Evolutionary conservation across 495 filamentous ascomycete genomes (phyloP).

Genomic region (Xylaria telfairii): DNA sequence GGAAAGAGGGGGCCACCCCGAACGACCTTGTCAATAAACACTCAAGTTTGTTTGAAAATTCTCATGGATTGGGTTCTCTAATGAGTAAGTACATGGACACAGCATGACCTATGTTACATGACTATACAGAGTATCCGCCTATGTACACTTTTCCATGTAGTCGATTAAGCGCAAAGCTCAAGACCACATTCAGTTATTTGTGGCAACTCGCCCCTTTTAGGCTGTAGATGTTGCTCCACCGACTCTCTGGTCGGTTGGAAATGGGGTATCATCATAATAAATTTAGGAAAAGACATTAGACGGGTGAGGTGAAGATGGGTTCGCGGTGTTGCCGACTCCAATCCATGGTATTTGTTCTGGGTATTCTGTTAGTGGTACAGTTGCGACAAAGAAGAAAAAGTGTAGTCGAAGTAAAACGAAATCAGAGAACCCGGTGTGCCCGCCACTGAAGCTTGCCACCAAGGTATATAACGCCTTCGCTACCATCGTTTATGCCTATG

Average conservation of each 20-base stretch:
- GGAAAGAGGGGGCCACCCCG: neutral
- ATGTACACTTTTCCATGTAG: constrained; percentile 31
- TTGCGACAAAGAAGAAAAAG: constrained; percentile 28
- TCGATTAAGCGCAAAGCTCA: constrained; percentile 31
- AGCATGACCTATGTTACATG: constrained; percentile 8
- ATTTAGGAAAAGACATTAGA: constrained; percentile 30
- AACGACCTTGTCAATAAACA: neutral
- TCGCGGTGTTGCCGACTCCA: constrained; percentile 26
- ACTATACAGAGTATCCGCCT: constrained; percentile 19
- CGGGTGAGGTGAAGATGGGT: constrained; percentile 34
- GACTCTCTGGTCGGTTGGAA: neutral
- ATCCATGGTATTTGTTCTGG: constrained; percentile 28
- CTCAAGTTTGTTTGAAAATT: neutral
- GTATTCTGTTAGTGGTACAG: constrained; percentile 36
- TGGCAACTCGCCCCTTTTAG: constrained; percentile 22
- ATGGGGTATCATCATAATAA: constrained; percentile 40
- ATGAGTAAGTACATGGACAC: constrained; percentile 7
- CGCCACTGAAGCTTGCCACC: constrained; percentile 9
- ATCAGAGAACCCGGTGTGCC: constrained; percentile 1
- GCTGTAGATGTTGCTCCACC: constrained; percentile 16
- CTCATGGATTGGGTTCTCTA: constrained; percentile 22
- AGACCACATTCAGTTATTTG: constrained; percentile 18
- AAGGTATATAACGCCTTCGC: constrained; percentile 27
- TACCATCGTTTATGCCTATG: constrained; percentile 33
- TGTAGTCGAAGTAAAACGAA: constrained; percentile 25